Conservation (phyloP, 805 yeast genomes). For the Candida argentea region DNA sequence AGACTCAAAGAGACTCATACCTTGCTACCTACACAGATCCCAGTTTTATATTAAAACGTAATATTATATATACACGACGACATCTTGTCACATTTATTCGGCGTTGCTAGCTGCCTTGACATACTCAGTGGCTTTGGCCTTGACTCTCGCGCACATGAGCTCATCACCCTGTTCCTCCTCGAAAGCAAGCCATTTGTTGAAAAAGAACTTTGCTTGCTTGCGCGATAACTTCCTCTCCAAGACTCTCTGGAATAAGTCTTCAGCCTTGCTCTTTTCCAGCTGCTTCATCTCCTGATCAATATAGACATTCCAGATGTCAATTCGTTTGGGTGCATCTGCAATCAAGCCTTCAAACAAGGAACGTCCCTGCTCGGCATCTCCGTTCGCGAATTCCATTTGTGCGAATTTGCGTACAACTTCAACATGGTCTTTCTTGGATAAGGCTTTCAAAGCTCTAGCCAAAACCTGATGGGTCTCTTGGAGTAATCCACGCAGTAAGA, state of each 20-base stretch:
- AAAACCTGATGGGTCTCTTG: constrained; percentile 66
- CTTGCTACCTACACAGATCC: too few relatives aligned
- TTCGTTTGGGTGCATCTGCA: constrained; percentile 82
- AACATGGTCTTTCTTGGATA: constrained; percentile 65
- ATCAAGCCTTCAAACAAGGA: constrained; percentile 88
- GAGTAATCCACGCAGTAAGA: constrained; percentile 46
- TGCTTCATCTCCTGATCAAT: constrained; percentile 84
- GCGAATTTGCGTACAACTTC: constrained; percentile 85
- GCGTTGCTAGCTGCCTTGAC: constrained; percentile 32
- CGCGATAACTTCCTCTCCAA: constrained; percentile 55
- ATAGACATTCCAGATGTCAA: constrained; percentile 92
- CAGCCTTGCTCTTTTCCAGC: constrained; percentile 57
- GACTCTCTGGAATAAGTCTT: constrained; percentile 76
- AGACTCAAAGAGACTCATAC: too few relatives aligned
- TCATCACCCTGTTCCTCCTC: constrained; percentile 65
- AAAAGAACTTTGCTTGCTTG: constrained; percentile 91
- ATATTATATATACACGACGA: too few relatives aligned
- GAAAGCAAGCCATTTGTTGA: constrained; percentile 79
- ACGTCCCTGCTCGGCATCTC: constrained; percentile 91
- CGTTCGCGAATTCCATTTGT: constrained; percentile 74
- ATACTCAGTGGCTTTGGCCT: constrained; percentile 81
- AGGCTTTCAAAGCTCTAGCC: constrained; percentile 59
- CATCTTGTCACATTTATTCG: too few relatives aligned
- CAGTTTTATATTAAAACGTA: too few relatives aligned
- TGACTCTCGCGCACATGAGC: constrained; percentile 71